Conservation (phyloP, 2,329 filamentous ascomycete genomes). For the Colletotrichum cuscutae region DNA sequence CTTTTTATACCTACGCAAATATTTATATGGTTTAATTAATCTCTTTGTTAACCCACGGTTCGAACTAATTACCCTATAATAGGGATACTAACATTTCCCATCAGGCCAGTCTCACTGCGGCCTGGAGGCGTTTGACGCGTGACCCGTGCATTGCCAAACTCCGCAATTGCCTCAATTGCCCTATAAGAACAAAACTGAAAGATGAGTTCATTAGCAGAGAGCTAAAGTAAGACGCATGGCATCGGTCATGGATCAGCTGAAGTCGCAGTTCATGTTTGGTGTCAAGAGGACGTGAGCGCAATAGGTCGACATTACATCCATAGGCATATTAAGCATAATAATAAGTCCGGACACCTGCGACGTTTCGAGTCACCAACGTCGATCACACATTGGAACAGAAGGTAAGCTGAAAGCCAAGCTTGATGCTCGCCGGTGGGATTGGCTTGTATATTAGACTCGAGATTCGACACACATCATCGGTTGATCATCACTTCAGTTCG, state of each 20-base stretch:
- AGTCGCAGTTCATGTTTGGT: background rate
- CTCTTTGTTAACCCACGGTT: no score
- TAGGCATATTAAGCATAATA: background rate
- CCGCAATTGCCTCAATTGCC: no score
- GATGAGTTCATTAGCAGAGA: background rate
- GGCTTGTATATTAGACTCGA: background rate
- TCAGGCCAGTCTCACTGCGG: no score
- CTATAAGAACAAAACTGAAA: background rate
- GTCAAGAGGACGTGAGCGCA: background rate
- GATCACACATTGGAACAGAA: background rate
- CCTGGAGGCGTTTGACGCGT: no score
- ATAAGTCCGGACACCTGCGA: background rate
- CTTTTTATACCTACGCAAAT: no score
- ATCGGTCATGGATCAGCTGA: background rate
- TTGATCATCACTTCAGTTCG: background rate
- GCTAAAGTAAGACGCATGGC: background rate
- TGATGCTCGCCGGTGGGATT: background rate
- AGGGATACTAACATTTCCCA: no score
- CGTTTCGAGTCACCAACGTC: background rate
- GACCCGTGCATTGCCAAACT: no score
- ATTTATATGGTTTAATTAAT: no score
- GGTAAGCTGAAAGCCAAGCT: background rate
- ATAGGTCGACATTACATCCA: background rate
- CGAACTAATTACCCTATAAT: no score
- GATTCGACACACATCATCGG: background rate